These are phyloP conservation scores for Ogataea philodendri DNA, from an alignment of 805 yeast species.

Conservation along the genomic window DNA sequence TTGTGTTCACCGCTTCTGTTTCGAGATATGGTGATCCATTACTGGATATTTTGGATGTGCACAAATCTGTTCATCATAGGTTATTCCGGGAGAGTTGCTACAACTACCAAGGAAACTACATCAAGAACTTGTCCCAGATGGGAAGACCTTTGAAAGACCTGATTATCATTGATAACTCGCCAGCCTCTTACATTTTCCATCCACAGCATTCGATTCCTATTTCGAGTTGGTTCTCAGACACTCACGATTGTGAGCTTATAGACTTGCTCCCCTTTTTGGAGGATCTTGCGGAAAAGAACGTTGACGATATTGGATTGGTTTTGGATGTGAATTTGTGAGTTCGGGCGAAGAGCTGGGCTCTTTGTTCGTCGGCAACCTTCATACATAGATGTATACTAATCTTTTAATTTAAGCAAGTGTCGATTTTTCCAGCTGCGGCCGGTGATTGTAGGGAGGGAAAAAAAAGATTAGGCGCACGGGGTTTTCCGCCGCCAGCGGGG, in stretches of 20 bases:
- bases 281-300: slow-evolving; percentile 70
- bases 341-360: slow-evolving; percentile 14
- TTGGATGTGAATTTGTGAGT: slow-evolving; percentile 60
- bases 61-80: slow-evolving; percentile 79
- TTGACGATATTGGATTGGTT: slow-evolving; percentile 82
- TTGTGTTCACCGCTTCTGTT: slow-evolving; percentile 95
- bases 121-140: slow-evolving; percentile 88
- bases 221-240: slow-evolving; percentile 96
- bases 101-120: slow-evolving; percentile 90
- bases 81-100: slow-evolving; percentile 92
- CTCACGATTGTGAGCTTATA: slow-evolving; percentile 91
- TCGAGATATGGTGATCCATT: slow-evolving; percentile 95
- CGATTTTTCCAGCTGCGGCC: no score
- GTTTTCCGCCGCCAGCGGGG: no score
- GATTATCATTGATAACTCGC: slow-evolving; percentile 93
- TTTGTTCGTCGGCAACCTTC: no score
- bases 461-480: no score
- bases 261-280: slow-evolving; percentile 90
- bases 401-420: neutral
- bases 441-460: no score
- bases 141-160: slow-evolving; percentile 87
- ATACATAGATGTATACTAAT: slow-evolving; percentile 13
- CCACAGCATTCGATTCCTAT: slow-evolving; percentile 98
- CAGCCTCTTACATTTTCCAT: slow-evolving; percentile 96
- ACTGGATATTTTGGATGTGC: slow-evolving; percentile 80